Base-by-base conservation (phyloP, 768 basidiomycete species). In the Rhizopogon salebrosus region DNA sequence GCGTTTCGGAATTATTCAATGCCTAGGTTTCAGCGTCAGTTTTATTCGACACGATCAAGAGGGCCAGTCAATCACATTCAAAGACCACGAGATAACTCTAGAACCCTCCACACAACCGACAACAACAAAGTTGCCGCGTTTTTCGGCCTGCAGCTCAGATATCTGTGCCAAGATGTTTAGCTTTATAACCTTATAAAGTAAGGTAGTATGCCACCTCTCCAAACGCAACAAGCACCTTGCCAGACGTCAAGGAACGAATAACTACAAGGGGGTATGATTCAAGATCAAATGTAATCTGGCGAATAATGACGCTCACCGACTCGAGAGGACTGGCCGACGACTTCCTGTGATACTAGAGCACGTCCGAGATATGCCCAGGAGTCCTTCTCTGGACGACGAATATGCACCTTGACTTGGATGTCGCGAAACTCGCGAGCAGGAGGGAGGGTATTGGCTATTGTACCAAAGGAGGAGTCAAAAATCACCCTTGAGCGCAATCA, bases 51-150 rank as follows among this genome's bases (percentile, higher is more conserved):
- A 38, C 40, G 36, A 55, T 48, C 39, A 40, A 36, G 14, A 41
- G 34, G 34, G 39, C 13, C 18, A 52, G 40, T 7, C 13, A 64
- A 83, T 52, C 60, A 89, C 89, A 62, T 92, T 91, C 54, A 92
- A 65, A 27, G 90, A 92, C 89, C 89, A 92, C 13, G 90, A 92
- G 29, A 92, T 74, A 37, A 92, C 89, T 38, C 79, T 80, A 37
- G 75, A 64, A 20, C 82, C 83, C 54, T 92, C 87, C 20, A 92
- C 82, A 51, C 85, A 87, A 39, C 87, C 85, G 50, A 92, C 80
- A 24, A 92, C 88, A 20, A 92, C 84, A 62, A 92, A 92, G 65
- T 91, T 92, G 49, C 90, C 90, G 57, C 90, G 80, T 69, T 88
- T 89, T 70, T 92, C 90, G 16, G 89, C 89, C 72, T 91, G 87